These are phyloP conservation scores for Gliomastix tumulicola DNA, from an alignment of 2,329 filamentous ascomycete genomes.

Conservation along the genomic window DNA sequence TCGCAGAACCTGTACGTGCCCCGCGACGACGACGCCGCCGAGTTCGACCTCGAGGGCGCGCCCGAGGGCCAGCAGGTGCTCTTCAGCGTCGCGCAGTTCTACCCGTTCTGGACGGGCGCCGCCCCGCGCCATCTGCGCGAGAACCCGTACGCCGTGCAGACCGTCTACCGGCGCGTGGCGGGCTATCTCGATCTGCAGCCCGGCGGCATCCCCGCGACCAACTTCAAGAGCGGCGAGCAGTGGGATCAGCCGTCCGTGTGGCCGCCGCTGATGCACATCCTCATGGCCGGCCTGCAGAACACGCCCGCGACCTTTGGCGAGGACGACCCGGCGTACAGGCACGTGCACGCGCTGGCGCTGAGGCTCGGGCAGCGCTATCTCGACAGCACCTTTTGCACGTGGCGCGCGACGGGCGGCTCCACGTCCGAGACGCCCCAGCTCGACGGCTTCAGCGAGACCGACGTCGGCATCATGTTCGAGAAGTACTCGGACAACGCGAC, in stretches of 20 bases:
- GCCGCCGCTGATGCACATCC: slow-evolving; percentile 59
- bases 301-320: slow-evolving; percentile 48
- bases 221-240: slow-evolving; percentile 54
- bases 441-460: slow-evolving; percentile 30
- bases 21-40: slow-evolving; percentile 31
- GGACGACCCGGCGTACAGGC: slow-evolving; percentile 45
- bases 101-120: slow-evolving; percentile 63
- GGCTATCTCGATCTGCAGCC: slow-evolving; percentile 41
- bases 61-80: slow-evolving; percentile 49
- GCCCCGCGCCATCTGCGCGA: slow-evolving; percentile 49
- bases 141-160: slow-evolving; percentile 50
- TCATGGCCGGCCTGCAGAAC: slow-evolving; percentile 55
- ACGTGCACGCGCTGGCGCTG: slow-evolving; percentile 48
- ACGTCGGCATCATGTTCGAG: slow-evolving; percentile 60
- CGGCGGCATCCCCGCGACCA: slow-evolving; percentile 57
- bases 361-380: slow-evolving; percentile 58
- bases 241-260: slow-evolving; percentile 68
- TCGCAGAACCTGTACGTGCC: slow-evolving; percentile 48
- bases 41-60: slow-evolving; percentile 26
- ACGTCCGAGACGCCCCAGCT: slow-evolving; percentile 46
- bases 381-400: slow-evolving; percentile 63
- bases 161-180: slow-evolving; percentile 45
- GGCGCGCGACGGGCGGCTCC: slow-evolving; percentile 59
- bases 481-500: slow-evolving; percentile 57
- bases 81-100: slow-evolving; percentile 55